A percentile compares a stretch with the other conserved stretches of the same genome.
Conservation (phyloP, 805 yeast species). For the Lipomyces starkeyi region DNA sequence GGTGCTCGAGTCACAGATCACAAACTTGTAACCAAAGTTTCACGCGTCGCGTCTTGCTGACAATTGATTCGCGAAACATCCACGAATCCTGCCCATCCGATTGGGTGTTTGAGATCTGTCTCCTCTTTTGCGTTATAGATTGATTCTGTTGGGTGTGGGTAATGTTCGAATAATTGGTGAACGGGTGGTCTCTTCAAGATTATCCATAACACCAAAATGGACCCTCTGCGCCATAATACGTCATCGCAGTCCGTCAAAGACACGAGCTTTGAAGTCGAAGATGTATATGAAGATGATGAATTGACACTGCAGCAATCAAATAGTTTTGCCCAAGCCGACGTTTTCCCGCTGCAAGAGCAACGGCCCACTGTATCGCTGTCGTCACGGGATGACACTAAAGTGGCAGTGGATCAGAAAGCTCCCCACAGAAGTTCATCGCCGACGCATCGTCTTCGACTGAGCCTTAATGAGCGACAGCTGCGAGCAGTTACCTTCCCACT, state of each 20-base stretch:
- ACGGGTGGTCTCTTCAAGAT: neutral
- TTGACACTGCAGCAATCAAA: slow-evolving; percentile 15
- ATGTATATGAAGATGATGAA: slow-evolving; percentile 19
- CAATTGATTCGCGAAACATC: neutral
- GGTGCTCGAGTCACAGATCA: neutral
- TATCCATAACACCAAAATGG: neutral
- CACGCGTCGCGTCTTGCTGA: slow-evolving; percentile 4
- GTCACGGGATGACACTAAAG: neutral
- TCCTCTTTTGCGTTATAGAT: neutral
- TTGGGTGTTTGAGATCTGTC: neutral
- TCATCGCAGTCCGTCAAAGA: slow-evolving; percentile 16
- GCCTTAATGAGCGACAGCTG: slow-evolving; percentile 52
- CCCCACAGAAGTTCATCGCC: slow-evolving; percentile 5
- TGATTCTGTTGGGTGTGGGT: neutral
- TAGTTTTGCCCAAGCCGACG: neutral
- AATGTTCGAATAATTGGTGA: neutral
- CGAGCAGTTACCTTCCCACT: slow-evolving; percentile 54
- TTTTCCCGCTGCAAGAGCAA: neutral
- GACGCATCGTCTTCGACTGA: slow-evolving; percentile 20
- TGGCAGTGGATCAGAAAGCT: neutral
- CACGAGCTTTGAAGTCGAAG: slow-evolving; percentile 18
- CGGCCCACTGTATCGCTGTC: neutral
- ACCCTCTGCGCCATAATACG: neutral
- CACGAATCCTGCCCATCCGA: neutral
- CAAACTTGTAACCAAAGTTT: neutral